phyloP scores from a whole-genome alignment of 2,329 filamentous ascomycete species.

The Apiospora marii region DNA sequence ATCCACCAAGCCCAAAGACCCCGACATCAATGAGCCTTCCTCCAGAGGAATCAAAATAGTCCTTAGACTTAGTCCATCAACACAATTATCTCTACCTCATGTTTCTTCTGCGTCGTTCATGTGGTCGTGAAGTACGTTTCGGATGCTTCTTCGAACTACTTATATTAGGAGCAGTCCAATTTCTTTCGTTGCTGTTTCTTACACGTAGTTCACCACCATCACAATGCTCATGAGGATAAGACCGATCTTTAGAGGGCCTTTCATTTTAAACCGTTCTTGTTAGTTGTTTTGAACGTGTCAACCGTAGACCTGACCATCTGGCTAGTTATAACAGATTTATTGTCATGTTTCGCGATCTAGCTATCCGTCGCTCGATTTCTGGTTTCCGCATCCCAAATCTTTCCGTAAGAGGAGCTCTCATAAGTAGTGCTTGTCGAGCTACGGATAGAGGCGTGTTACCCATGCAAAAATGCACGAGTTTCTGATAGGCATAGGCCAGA shows the following conservation, averaged over 20 bases:
- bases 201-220: neutral
- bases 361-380: neutral
- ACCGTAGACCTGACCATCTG: neutral
- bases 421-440: conserved; percentile 2
- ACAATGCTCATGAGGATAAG: conserved; percentile 1
- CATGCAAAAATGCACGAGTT: neutral
- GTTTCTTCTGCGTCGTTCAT: neutral
- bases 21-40: neutral
- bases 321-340: neutral
- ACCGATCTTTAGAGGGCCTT: conserved; percentile 1
- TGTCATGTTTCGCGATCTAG: neutral
- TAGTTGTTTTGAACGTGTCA: neutral
- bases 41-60: neutral
- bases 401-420: neutral
- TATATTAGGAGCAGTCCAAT: neutral
- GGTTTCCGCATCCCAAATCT: neutral
- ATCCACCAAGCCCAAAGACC: conserved; percentile 1
- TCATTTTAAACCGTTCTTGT: neutral
- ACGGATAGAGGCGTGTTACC: neutral
- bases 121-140: neutral
- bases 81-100: neutral
- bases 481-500: neutral
- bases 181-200: neutral
- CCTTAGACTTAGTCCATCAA: neutral
- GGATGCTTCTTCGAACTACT: neutral